A percentile compares a stretch with the other conserved stretches of the same genome.
Evolutionary conservation across 2,329 filamentous ascomycete species (phyloP).

Genomic region (Sporothrix pseudoabietina): DNA sequence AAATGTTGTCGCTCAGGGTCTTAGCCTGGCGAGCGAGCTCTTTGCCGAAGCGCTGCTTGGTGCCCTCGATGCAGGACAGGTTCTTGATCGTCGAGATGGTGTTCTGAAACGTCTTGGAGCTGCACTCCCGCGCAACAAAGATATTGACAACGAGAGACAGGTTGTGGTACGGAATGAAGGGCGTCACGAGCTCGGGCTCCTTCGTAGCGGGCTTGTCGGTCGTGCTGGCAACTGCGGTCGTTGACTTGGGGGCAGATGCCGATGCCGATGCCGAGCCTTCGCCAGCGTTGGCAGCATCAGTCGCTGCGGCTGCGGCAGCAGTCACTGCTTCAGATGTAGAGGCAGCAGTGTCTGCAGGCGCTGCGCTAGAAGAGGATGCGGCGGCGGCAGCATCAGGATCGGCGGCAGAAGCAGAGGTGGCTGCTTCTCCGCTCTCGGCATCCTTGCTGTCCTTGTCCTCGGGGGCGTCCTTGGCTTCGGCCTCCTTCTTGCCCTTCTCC

Average conservation of each 20-base stretch:
- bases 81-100: conserved; percentile 99
- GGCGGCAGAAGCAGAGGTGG: conserved; percentile 29
- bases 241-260: conserved; percentile 34
- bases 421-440: conserved; percentile 8
- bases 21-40: conserved; percentile 89
- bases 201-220: conserved; percentile 50
- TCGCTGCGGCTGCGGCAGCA: neutral
- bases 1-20: conserved; percentile 78
- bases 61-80: conserved; percentile 87
- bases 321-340: neutral
- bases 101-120: conserved; percentile 96
- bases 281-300: neutral
- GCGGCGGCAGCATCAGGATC: conserved; percentile 18
- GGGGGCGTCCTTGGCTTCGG: conserved; percentile 36
- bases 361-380: neutral
- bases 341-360: neutral
- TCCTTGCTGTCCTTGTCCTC: conserved; percentile 1
- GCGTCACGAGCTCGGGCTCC: conserved; percentile 69
- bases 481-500: conserved; percentile 34
- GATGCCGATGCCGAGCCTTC: neutral
- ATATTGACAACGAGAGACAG: conserved; percentile 94
- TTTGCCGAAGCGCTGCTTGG: conserved; percentile 87
- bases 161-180: conserved; percentile 84
- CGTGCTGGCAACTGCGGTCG: conserved; percentile 39
- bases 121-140: conserved; percentile 92